Base-by-base conservation (phyloP, 352 stramenopile species). In the Globisporangium abappressorium region DNA sequence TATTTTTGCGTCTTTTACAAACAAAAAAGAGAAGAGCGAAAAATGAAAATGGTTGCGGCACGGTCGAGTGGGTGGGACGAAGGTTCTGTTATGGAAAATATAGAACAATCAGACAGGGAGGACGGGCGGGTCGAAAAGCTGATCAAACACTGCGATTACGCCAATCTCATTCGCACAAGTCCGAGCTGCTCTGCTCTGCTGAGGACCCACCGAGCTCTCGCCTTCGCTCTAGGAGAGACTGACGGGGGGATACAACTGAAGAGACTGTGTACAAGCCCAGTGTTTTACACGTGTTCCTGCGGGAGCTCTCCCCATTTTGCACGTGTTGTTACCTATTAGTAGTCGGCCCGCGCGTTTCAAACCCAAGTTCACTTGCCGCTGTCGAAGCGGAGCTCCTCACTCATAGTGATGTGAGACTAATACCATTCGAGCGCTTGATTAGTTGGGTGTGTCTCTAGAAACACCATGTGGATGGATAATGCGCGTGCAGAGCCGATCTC, bases 91-190 rank as follows among this genome's bases (percentile, higher is more conserved):
- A 38, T n/a, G 24, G 30, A 46, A 47, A 61, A 61, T 47, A 61
- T 34, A 61, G 41, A 34, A n/a, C 51, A 26, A 28, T 47, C 55
- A 28, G 30, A 61, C 41, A 49, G 15, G 6, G 15, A 18, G 20
- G 55, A 46, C 33, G 33, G 8, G 9, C 12, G 38, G 38, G 38
- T 46, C 38, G 38, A 20, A 5, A 46, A 46, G 38, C 20, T 62
- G 57, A 55, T 36, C 15, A 49, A 54, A 38, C 36, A 64, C 58
- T 64, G 22, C 36, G 58, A 64, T 64, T 64, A 64, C 58, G 58
- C 22, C 14, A 54, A 64, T 64, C 58, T 64, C 58, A 5, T 64
- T 64, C 58, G 58, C 26, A 43, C 15, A 49, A 28, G n/a, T 20
- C n/a, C 47, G 8, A 55, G 47, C n/a, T 20, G n/a, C 7, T 15